Base-by-base conservation (phyloP, 257 asterid species). In the Jacaranda copaia region DNA sequence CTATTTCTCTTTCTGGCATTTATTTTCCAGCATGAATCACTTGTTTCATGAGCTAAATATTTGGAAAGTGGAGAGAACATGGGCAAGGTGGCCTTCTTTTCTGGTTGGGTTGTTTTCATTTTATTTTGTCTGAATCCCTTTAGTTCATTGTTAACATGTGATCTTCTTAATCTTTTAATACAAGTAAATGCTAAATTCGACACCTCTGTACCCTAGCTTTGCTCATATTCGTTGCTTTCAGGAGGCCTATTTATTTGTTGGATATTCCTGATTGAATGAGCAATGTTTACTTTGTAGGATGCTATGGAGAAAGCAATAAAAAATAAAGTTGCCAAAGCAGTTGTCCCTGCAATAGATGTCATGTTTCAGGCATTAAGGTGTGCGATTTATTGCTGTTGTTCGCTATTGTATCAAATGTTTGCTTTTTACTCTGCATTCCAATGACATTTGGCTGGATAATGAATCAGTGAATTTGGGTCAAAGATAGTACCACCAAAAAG, bases 301-400 rank as follows among this genome's bases (percentile, higher is more conserved):
- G 97, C 97, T 36, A 96, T 96, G 98, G 98, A 96, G 86, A 96
- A 96, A 86, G 99, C 97, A 72, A 96, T 96, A 76, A 96, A 96
- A 83, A 88, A 92, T 80, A 96, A 93, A 90, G 99, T 93, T 87
- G 88, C 98, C 19, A 96, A 93, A 83, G 97, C 99, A 48, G 99
- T 96, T 76, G 99, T 96, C 51, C 99, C 99, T 75, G 99, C 99
- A 18, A 86, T 96, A 76, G 99, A 96, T 88, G 99, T 96, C 87
- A 96, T 93, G 99, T 96, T 96, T 90, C 97, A 89, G 88, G 98
- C 98, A 70, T 84, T 96, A 79, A 96, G 99, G 99, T 96, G 78
- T 45, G 86, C 70, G 70, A 68, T 58, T 70, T 58, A 59, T 77
- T 70, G 55, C 64, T 77, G 76, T 80, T 58, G 16, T 53, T 36